Conservation (phyloP, 1,139 yeast genomes). For the Magnusiomyces starmeri region DNA sequence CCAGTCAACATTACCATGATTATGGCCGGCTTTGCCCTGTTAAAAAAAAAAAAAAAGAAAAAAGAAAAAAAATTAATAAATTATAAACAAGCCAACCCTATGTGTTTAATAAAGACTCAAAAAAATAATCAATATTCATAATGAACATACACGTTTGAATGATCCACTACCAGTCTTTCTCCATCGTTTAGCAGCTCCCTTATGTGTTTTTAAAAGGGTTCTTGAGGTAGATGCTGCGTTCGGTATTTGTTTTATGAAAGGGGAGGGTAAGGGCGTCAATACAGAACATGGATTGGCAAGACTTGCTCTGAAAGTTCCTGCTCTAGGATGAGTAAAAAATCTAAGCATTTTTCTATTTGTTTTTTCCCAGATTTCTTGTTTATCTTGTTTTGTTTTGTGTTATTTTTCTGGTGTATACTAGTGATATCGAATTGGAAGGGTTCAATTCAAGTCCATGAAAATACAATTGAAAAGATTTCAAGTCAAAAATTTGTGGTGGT, state of each 20-base stretch:
- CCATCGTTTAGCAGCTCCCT: conserved; percentile 79
- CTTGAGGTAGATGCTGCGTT: conserved; percentile 28
- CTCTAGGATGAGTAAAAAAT: not conserved
- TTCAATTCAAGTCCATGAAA: too few species aligned
- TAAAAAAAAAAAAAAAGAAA: not conserved
- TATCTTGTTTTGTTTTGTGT: too few species aligned
- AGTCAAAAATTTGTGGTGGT: too few species aligned
- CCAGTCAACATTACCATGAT: conserved; percentile 92
- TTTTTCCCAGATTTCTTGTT: too few species aligned
- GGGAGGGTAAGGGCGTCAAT: conserved; percentile 2
- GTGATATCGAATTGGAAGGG: not conserved
- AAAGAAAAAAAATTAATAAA: not conserved
- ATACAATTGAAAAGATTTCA: too few species aligned
- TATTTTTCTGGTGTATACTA: not conserved
- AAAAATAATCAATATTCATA: too few species aligned
- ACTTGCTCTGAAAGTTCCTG: not conserved
- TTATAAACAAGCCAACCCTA: not conserved
- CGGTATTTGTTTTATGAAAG: not conserved
- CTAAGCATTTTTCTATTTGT: not conserved
- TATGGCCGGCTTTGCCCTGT: conserved; percentile 71
- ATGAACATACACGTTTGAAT: conserved; percentile 38
- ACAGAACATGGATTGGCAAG: not conserved
- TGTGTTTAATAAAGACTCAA: not conserved
- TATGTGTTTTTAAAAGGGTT: conserved; percentile 51
- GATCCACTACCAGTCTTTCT: conserved; percentile 57